Conservation (phyloP, 768 basidiomycete genomes). For the Lentinula guzmanii region DNA sequence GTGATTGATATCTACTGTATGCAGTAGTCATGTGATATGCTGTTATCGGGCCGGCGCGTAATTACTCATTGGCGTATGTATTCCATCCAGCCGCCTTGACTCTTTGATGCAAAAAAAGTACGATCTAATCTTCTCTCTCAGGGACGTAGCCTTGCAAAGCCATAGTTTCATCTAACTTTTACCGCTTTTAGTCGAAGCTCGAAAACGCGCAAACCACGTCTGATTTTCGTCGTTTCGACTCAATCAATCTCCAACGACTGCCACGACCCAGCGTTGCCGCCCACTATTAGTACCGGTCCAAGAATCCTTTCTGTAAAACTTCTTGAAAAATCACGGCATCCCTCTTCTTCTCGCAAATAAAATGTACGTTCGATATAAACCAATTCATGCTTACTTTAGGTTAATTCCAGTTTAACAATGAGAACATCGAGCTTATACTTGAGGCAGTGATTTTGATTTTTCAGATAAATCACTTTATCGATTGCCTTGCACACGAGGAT, state of each 20-base stretch:
- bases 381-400: neutral
- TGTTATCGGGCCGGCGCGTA: neutral
- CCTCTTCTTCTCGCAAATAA: neutral
- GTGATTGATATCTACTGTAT: neutral
- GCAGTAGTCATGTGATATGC: neutral
- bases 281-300: neutral
- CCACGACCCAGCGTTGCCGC: neutral
- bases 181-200: neutral
- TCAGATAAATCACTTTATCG: constrained; percentile 5
- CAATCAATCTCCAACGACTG: neutral
- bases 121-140: neutral
- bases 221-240: constrained; percentile 2
- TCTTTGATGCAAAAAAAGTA: too few relatives aligned
- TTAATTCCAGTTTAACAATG: neutral
- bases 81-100: too few relatives aligned
- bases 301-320: neutral
- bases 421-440: neutral
- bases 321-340: neutral
- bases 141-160: neutral
- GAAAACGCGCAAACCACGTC: neutral
- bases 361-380: neutral
- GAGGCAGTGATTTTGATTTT: neutral
- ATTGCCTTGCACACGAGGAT: constrained; percentile 6
- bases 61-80: too few relatives aligned
- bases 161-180: neutral